phyloP scores from a whole-genome alignment of 306 rosid genomes.

The Cyamopsis tetragonoloba region DNA sequence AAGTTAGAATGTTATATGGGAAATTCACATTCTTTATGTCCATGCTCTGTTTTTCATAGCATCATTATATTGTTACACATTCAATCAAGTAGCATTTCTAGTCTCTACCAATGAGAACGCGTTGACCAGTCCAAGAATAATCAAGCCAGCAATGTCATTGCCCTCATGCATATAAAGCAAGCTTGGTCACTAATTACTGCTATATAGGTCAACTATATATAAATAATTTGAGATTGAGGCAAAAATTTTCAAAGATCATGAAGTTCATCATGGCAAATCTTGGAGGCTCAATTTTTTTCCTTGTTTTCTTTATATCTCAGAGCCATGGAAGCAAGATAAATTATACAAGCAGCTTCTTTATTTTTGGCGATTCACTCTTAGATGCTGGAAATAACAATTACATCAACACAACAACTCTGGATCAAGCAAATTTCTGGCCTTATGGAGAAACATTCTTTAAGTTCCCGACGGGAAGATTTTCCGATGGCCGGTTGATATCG shows the following conservation, averaged over 20 bases:
- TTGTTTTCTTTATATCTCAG: slow-evolving; percentile 17
- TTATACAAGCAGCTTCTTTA: slow-evolving; percentile 40
- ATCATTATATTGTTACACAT: not conserved
- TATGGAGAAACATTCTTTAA: slow-evolving; percentile 75
- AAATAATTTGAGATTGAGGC: not conserved
- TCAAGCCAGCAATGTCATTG: not conserved
- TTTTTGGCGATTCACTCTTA: slow-evolving; percentile 86
- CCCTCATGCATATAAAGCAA: not conserved
- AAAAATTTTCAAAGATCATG: not conserved
- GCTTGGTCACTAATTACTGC: not conserved
- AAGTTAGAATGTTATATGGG: not conserved
- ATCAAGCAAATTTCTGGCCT: slow-evolving; percentile 96
- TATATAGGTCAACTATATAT: not conserved
- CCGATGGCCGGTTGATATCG: slow-evolving; percentile 78
- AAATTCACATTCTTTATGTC: not conserved
- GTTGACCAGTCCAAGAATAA: slow-evolving; percentile 19
- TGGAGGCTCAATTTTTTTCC: slow-evolving; percentile 26
- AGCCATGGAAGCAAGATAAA: slow-evolving; percentile 21
- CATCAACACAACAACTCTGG: slow-evolving; percentile 80
- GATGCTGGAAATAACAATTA: slow-evolving; percentile 94
- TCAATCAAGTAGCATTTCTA: not conserved
- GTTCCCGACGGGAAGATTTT: slow-evolving; percentile 86
- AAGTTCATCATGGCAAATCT: slow-evolving; percentile 27
- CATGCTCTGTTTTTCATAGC: not conserved
- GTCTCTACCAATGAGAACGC: not conserved